A percentile compares a stretch with the other conserved stretches of the same genome.
Conservation (phyloP, 176 grass and related monocot genomes). For the Hsuehochloa calcarea region DNA sequence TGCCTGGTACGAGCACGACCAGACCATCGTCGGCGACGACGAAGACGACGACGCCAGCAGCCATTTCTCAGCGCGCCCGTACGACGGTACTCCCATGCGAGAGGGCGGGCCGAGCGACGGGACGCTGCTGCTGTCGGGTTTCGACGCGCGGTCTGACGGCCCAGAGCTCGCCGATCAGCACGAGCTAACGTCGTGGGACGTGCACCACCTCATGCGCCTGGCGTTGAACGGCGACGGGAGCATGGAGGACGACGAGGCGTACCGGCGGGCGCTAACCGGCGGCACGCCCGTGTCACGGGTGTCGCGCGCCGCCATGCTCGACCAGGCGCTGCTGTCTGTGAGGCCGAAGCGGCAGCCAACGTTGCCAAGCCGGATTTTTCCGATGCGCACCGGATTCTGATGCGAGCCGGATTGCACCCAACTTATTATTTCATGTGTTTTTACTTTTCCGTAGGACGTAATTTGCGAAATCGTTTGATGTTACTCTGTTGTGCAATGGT, state of each 20-base stretch:
- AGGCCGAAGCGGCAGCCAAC: background rate
- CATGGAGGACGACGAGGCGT: slow-evolving; percentile 31
- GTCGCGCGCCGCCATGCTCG: background rate
- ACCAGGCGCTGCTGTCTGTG: slow-evolving; percentile 14
- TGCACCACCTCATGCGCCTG: background rate
- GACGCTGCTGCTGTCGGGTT: background rate
- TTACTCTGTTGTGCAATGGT: background rate
- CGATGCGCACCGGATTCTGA: slow-evolving; percentile 1
- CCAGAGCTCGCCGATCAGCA: slow-evolving; percentile 9
- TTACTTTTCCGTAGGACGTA: background rate
- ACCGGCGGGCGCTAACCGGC: slow-evolving; percentile 1
- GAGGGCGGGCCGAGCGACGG: background rate
- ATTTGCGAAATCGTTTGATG: background rate
- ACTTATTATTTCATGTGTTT: background rate
- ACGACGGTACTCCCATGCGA: background rate
- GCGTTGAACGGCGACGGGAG: background rate
- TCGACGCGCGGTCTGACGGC: slow-evolving; percentile 8
- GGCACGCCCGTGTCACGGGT: background rate
- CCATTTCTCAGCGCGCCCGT: slow-evolving; percentile 15
- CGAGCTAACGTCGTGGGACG: slow-evolving; percentile 17
- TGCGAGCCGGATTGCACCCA: background rate
- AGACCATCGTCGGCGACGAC: background rate
- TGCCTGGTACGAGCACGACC: background rate
- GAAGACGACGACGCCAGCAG: background rate
- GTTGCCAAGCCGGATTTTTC: background rate